These are phyloP conservation scores for Lithocarpus polystachyus DNA, from an alignment of 306 rosid genomes.

Conservation along the genomic window DNA sequence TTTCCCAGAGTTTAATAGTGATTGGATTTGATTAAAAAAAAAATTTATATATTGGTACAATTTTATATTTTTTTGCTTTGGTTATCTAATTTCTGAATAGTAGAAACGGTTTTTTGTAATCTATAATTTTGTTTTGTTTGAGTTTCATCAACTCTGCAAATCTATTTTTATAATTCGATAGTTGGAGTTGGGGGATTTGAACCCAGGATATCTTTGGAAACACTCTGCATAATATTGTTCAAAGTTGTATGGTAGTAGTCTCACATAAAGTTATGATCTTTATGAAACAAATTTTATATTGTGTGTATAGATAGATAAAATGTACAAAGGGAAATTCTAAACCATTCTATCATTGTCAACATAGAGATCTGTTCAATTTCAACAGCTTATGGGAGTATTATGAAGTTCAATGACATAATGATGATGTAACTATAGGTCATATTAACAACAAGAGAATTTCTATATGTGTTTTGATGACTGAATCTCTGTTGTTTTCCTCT, in stretches of 20 bases:
- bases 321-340: constrained; percentile 87
- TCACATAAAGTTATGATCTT: too few species aligned
- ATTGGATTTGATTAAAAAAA: background rate
- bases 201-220: too few species aligned
- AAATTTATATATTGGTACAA: background rate
- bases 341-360: constrained; percentile 89
- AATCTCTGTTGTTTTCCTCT: too few species aligned
- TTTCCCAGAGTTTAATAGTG: too few species aligned
- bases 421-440: constrained; percentile 54
- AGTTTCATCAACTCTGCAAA: background rate
- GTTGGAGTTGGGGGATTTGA: too few species aligned
- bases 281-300: constrained; percentile 13
- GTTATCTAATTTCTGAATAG: background rate
- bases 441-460: constrained; percentile 24
- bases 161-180: background rate
- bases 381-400: constrained; percentile 11
- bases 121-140: background rate
- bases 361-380: constrained; percentile 57
- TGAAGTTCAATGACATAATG: constrained; percentile 7
- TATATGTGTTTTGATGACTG: too few species aligned
- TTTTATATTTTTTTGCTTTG: background rate
- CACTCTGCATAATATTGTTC: background rate
- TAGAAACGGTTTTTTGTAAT: background rate
- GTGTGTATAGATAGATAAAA: constrained; percentile 82
- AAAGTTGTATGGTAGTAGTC: background rate